phyloP scores from a whole-genome alignment of 768 basidiomycete genomes.

The Sarcomyxa edulis region DNA sequence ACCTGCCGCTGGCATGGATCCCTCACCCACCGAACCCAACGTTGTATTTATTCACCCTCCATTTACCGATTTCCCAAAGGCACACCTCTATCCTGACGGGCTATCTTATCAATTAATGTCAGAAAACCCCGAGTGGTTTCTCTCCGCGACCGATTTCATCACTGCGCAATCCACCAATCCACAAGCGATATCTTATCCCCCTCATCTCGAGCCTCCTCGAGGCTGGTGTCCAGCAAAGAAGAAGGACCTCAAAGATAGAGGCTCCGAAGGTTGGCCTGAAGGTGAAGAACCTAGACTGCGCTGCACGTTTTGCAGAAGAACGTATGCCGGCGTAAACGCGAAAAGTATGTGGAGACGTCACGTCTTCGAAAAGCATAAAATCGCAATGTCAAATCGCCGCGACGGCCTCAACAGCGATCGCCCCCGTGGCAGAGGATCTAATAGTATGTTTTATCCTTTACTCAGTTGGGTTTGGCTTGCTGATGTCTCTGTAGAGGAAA shows the following conservation, averaged over 20 bases:
- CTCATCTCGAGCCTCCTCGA: constrained; percentile 74
- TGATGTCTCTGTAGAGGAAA: constrained; percentile 46
- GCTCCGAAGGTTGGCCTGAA: constrained; percentile 69
- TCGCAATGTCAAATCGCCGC: constrained; percentile 83
- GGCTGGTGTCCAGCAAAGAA: constrained; percentile 88
- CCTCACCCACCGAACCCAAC: constrained; percentile 57
- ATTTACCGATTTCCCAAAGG: constrained; percentile 61
- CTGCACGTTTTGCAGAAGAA: constrained; percentile 81
- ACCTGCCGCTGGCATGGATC: constrained; percentile 59
- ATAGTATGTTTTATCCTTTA: constrained; percentile 42
- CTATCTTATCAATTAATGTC: constrained; percentile 68
- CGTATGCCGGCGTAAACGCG: constrained; percentile 82
- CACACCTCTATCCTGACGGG: constrained; percentile 57
- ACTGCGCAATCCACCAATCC: constrained; percentile 38
- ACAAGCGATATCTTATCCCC: constrained; percentile 63
- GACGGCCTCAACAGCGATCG: constrained; percentile 63
- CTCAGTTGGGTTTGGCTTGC: constrained; percentile 9
- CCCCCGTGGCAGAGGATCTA: constrained; percentile 49
- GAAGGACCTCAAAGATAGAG: constrained; percentile 67
- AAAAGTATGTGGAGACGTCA: constrained; percentile 91
- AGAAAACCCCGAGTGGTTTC: constrained; percentile 77
- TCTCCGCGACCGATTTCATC: constrained; percentile 63
- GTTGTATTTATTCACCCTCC: constrained; percentile 73
- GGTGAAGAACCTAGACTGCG: constrained; percentile 76
- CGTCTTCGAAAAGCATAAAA: constrained; percentile 87